Conservation (phyloP, 805 yeast species). For the Candida taoyuanica region DNA sequence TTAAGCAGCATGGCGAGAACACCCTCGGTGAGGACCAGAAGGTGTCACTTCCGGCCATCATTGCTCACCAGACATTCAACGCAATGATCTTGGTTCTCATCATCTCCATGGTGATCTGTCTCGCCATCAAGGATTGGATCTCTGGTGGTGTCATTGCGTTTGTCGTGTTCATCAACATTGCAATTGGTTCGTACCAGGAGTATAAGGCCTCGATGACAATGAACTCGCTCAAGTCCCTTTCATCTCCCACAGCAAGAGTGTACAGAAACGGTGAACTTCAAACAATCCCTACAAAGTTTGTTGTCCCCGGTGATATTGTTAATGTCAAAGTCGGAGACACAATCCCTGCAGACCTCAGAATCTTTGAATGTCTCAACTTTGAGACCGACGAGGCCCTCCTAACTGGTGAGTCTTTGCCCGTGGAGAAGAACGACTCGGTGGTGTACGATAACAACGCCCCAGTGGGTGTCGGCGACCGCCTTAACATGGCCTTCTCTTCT, state of each 20-base stretch:
- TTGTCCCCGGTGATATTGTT: slow-evolving; percentile 73
- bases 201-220: slow-evolving; percentile 72
- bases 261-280: slow-evolving; percentile 54
- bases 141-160: slow-evolving; percentile 77
- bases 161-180: slow-evolving; percentile 58
- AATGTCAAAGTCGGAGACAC: slow-evolving; percentile 67
- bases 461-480: slow-evolving; percentile 67
- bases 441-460: slow-evolving; percentile 31
- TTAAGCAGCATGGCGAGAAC: slow-evolving; percentile 49
- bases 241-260: slow-evolving; percentile 68
- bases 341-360: slow-evolving; percentile 67
- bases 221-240: slow-evolving; percentile 62
- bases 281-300: slow-evolving; percentile 55
- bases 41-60: slow-evolving; percentile 48
- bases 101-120: slow-evolving; percentile 64
- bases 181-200: slow-evolving; percentile 68
- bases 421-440: slow-evolving; percentile 46
- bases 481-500: slow-evolving; percentile 68
- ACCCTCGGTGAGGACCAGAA: slow-evolving; percentile 55
- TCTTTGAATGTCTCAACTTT: slow-evolving; percentile 53
- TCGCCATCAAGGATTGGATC: slow-evolving; percentile 74
- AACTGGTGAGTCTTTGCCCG: slow-evolving; percentile 64
- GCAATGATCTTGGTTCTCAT: slow-evolving; percentile 75
- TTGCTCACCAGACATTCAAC: slow-evolving; percentile 65
- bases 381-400: slow-evolving; percentile 68